These are phyloP conservation scores for Apophysomyces trapeziformis DNA, from an alignment of 371 early-diverging fungal species.

Conservation along the genomic window DNA sequence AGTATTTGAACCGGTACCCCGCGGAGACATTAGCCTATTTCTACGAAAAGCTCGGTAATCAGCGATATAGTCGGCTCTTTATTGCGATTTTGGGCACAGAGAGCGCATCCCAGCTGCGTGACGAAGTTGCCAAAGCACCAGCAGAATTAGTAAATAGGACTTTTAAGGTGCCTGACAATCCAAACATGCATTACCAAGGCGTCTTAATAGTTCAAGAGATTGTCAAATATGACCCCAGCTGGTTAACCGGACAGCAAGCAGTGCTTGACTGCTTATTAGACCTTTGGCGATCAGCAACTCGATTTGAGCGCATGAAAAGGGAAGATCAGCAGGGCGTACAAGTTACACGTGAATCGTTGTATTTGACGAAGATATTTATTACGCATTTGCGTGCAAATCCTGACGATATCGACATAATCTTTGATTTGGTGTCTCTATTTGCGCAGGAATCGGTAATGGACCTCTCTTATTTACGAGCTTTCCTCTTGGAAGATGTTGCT, in stretches of 20 bases:
- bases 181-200: conserved; percentile 61
- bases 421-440: conserved; percentile 81
- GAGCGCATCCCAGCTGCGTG: conserved; percentile 70
- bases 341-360: conserved; percentile 59
- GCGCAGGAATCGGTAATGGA: conserved; percentile 74
- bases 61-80: conserved; percentile 69
- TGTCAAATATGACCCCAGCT: conserved; percentile 59
- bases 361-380: conserved; percentile 75
- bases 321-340: conserved; percentile 59
- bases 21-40: conserved; percentile 88
- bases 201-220: conserved; percentile 71
- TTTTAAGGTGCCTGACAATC: conserved; percentile 36
- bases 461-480: conserved; percentile 69
- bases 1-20: conserved; percentile 88
- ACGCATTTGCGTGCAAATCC: conserved; percentile 61
- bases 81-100: conserved; percentile 67
- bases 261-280: conserved; percentile 58
- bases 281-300: conserved; percentile 62
- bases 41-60: conserved; percentile 68
- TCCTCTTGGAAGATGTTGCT: conserved; percentile 74
- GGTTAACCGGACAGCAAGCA: conserved; percentile 54
- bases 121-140: conserved; percentile 67
- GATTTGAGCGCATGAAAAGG: conserved; percentile 53
- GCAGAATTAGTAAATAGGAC: conserved; percentile 62
- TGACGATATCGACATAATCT: conserved; percentile 72